Conservation (phyloP, 345 rosid genomes). For the Sonneratia alba region DNA sequence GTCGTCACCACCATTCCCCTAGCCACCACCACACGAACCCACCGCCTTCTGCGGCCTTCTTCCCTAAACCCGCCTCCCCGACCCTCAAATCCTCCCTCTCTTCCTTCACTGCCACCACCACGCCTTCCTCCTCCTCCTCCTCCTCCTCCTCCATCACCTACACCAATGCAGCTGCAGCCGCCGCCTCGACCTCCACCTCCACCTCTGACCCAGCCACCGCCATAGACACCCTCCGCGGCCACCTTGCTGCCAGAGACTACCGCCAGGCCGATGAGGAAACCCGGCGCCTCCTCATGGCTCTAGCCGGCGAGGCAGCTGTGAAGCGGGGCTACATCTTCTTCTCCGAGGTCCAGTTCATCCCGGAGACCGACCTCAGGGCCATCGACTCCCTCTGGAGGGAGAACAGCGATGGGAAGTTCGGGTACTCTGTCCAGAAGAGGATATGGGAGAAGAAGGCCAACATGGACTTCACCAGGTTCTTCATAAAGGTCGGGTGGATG, state of each 20-base stretch:
- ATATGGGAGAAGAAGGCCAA: constrained; percentile 59
- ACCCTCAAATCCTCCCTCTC: background rate
- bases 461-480: constrained; percentile 65
- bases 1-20: constrained; percentile 16
- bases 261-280: constrained; percentile 88
- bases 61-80: constrained; percentile 6
- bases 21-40: constrained; percentile 13
- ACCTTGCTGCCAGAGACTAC: constrained; percentile 54
- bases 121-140: constrained; percentile 13
- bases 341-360: constrained; percentile 78
- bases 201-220: constrained; percentile 32
- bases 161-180: constrained; percentile 2
- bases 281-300: constrained; percentile 65
- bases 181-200: constrained; percentile 22
- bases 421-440: constrained; percentile 71
- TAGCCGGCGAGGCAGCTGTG: constrained; percentile 65
- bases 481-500: constrained; percentile 89
- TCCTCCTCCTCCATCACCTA: constrained; percentile 14
- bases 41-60: constrained; percentile 13
- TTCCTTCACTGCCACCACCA: too few relatives aligned
- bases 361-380: constrained; percentile 43
- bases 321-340: constrained; percentile 91
- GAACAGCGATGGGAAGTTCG: constrained; percentile 60
- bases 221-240: constrained; percentile 54
- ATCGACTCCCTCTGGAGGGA: constrained; percentile 69